These are phyloP conservation scores for Volvox reticuliferus DNA, from an alignment of 139 green algal genomes.

Conservation along the genomic window DNA sequence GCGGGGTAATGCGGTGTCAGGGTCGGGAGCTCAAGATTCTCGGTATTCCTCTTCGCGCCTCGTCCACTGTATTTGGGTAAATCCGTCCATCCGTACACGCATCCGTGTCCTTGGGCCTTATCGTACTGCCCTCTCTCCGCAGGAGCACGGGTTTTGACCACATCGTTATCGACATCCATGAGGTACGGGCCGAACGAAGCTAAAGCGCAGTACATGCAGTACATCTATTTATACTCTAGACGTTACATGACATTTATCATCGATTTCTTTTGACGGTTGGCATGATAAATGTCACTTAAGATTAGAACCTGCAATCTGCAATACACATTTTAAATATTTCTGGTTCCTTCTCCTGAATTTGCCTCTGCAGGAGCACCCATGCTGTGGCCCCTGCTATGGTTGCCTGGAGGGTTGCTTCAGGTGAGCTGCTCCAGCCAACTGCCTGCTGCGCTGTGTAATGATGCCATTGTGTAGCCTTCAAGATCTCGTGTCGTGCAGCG, in stretches of 20 bases:
- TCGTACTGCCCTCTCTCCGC: background rate
- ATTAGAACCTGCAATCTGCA: background rate
- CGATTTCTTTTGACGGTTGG: background rate
- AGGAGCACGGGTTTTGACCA: constrained; percentile 59
- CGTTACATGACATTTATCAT: background rate
- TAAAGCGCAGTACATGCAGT: background rate
- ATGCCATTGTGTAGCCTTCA: too few species aligned
- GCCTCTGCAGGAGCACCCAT: constrained; percentile 21
- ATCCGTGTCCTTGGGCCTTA: background rate
- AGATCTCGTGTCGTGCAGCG: background rate
- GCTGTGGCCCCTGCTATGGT: constrained; percentile 50
- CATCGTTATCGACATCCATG: constrained; percentile 57
- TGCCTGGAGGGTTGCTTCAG: constrained; percentile 54
- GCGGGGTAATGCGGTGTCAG: background rate
- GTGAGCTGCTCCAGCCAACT: background rate
- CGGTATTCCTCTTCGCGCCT: background rate
- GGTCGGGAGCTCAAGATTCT: background rate
- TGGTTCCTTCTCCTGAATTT: background rate
- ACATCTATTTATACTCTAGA: background rate
- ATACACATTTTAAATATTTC: background rate
- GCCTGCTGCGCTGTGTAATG: too few species aligned
- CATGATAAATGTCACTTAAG: background rate
- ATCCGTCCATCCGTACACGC: background rate
- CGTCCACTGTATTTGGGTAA: too few species aligned
- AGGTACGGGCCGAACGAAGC: constrained; percentile 8